Evolutionary conservation across 1,139 yeast genomes (phyloP), one percentile per base, ranked within the genome.

Genomic region (Candida gigantensis): DNA sequence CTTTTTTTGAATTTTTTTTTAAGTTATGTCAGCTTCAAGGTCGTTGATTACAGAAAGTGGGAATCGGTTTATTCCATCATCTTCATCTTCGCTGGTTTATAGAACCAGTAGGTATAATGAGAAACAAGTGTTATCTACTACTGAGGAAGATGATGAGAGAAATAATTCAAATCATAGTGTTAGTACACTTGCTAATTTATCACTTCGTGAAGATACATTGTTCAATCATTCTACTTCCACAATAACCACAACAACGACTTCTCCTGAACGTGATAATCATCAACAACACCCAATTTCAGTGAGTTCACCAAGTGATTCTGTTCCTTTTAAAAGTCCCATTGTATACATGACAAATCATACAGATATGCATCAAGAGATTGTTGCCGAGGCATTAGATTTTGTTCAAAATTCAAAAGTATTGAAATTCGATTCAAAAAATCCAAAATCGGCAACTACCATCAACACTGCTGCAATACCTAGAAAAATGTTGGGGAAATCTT

Each of bases 311-410:
- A 30, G 33, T 28, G 16, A 16, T 3, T 24, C 35, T 30, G 4
- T 5, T 14, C 8, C 13, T 13, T 9, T 15, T 4, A 32, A 28
- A 19, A 21, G 31, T 18, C 34, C 41, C 6, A 12, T 8, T 5
- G 27, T 34, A 4, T 19, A 20, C 19, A 16, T 14, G n/a, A n/a
- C 19, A 2, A 26, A 28, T 14, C 39, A 39, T 4, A 19, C 13
- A 8, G 40, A 45, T 32, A 11, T 36, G 6, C 43, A 43, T 29
- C 49, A 40, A 24, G 46, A 45, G 28, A 32, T 42, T 5, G 71
- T 79, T 21, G 80, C 82, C 1, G 65, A 61, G 17, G 81, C 82
- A 1, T 55, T 79, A 27, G 76, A 77, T 5, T 62, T 75, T 39
- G 49, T 45, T n/a, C 44, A 50, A 11, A 48, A 46, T 4, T 49